Conservation (phyloP, 441 rosid species). For the Pelargonium myrrhifolium region DNA sequence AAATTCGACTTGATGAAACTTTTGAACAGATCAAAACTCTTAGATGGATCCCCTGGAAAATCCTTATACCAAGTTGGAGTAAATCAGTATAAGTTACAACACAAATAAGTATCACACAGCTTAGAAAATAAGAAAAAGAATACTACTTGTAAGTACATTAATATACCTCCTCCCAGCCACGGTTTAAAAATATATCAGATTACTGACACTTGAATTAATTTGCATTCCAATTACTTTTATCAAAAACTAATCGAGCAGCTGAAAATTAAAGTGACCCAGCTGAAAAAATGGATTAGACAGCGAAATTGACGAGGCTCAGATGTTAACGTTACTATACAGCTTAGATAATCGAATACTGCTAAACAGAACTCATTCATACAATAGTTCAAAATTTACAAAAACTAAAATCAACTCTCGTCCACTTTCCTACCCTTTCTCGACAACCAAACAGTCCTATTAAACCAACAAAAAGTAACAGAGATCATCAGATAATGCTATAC, state of each 20-base stretch:
- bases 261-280: too few relatives aligned
- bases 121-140: neutral
- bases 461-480: neutral
- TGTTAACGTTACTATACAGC: too few relatives aligned
- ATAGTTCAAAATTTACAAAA: too few relatives aligned
- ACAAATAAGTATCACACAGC: neutral
- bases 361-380: too few relatives aligned
- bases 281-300: too few relatives aligned
- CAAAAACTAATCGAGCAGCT: too few relatives aligned
- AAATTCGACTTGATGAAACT: slow-evolving; percentile 59
- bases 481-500: neutral
- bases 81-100: slow-evolving; percentile 11
- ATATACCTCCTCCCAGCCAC: slow-evolving; percentile 71
- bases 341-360: too few relatives aligned
- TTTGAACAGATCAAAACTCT: slow-evolving; percentile 53
- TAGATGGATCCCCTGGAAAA: slow-evolving; percentile 75
- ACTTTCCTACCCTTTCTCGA: neutral
- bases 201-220: too few relatives aligned
- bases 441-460: neutral
- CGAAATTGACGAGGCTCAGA: too few relatives aligned
- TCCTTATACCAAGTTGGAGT: slow-evolving; percentile 40
- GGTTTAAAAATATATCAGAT: slow-evolving; percentile 64
- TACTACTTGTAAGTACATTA: neutral
- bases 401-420: neutral
- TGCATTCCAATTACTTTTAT: too few relatives aligned